Evolutionary conservation across 306 rosid species (phyloP).

Genomic region (Lithocarpus polystachyus): DNA sequence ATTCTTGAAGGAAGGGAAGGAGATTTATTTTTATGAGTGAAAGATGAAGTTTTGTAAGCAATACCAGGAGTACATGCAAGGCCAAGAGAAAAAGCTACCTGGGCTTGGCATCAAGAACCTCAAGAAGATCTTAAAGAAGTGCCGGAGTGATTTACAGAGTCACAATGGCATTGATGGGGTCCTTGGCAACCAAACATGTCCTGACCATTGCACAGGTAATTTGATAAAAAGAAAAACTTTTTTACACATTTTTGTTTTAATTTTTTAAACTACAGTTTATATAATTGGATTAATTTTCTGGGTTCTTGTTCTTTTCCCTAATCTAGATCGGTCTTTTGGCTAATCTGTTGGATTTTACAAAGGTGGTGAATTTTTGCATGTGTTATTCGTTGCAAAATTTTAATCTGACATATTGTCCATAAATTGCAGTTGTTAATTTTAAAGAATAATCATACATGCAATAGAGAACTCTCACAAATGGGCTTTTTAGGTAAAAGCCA

Average conservation of each 20-base stretch:
- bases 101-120: constrained; percentile 85
- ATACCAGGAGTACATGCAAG: constrained; percentile 80
- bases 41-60: constrained; percentile 94
- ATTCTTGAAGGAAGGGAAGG: neutral
- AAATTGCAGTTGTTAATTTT: neutral
- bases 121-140: constrained; percentile 79
- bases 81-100: constrained; percentile 69
- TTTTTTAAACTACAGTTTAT: neutral
- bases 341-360: neutral
- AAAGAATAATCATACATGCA: too few species aligned
- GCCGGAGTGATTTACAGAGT: constrained; percentile 45
- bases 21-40: neutral
- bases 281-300: neutral
- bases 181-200: constrained; percentile 39
- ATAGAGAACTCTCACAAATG: too few species aligned
- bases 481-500: neutral
- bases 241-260: neutral
- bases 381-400: neutral
- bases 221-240: neutral
- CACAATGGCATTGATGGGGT: constrained; percentile 25
- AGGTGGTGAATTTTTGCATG: neutral
- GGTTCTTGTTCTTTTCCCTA: neutral
- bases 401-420: neutral
- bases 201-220: constrained; percentile 71
- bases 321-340: neutral